phyloP scores from a whole-genome alignment of 768 basidiomycete species.

The Boletus insuetus region DNA sequence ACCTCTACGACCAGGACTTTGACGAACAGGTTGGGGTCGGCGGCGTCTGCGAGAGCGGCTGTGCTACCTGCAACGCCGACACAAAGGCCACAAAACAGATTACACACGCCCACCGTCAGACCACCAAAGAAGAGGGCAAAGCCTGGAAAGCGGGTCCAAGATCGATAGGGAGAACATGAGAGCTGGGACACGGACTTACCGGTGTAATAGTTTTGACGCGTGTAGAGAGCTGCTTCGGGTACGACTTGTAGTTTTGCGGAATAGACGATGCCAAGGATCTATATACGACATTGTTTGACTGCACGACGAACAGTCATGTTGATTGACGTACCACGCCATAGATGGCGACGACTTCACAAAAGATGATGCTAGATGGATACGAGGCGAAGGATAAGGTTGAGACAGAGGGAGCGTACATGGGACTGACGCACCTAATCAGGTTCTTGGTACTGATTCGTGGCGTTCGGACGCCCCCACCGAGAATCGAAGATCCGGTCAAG shows the following conservation, averaged over 20 bases:
- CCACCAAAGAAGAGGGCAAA: conserved; percentile 98
- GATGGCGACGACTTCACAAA: conserved; percentile 99
- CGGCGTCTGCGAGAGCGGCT: conserved; percentile 92
- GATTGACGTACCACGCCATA: conserved; percentile 79
- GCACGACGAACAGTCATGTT: background rate
- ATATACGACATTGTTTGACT: background rate
- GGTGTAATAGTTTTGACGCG: conserved; percentile 88
- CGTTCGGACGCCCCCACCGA: conserved; percentile 92
- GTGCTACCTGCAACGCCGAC: conserved; percentile 96
- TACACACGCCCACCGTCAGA: conserved; percentile 89
- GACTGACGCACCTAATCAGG: conserved; percentile 73
- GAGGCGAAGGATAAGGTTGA: background rate
- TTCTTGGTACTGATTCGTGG: conserved; percentile 97
- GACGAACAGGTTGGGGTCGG: conserved; percentile 92
- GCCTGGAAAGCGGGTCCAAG: conserved; percentile 40
- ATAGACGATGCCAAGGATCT: conserved; percentile 98
- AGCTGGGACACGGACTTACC: conserved; percentile 39
- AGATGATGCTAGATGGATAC: conserved; percentile 73
- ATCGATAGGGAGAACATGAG: background rate
- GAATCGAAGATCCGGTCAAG: conserved; percentile 92
- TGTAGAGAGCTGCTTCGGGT: conserved; percentile 70
- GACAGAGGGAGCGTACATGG: background rate
- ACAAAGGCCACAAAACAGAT: conserved; percentile 89
- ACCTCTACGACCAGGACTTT: conserved; percentile 97
- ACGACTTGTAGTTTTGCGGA: conserved; percentile 72